Conservation (phyloP, 108 stramenopile genomes). For the Pseudonitzschia pungens region DNA sequence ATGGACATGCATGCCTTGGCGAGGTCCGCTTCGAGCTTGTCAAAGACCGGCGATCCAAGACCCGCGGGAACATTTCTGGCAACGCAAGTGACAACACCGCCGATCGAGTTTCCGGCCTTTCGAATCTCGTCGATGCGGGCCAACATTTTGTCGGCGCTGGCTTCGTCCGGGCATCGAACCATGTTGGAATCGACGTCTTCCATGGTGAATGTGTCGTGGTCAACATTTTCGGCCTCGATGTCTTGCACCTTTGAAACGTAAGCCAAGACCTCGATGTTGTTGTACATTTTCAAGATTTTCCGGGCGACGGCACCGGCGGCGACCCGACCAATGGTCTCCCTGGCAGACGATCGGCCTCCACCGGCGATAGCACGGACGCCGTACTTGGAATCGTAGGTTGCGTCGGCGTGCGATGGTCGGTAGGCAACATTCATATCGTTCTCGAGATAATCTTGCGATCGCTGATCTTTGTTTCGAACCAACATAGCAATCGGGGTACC, state of each 20-base stretch:
- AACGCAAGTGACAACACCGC: conserved; percentile 96
- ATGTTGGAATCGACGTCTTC: conserved; percentile 96
- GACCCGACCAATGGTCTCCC: conserved; percentile 99
- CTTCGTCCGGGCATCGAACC: conserved; percentile 91
- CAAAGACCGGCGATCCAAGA: conserved; percentile 95
- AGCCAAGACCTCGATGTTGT: conserved; percentile 88
- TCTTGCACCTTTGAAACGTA: conserved; percentile 93
- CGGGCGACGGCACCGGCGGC: conserved; percentile 97
- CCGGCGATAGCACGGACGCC: conserved; percentile 97
- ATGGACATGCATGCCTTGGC: conserved; percentile 99
- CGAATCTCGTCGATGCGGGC: conserved; percentile 93
- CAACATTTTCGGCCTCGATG: conserved; percentile 75
- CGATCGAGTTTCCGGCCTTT: conserved; percentile 92
- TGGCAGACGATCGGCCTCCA: conserved; percentile 92
- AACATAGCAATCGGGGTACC: conserved; percentile 98
- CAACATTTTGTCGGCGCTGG: conserved; percentile 86
- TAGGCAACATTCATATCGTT: conserved; percentile 96
- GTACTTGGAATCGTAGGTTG: conserved; percentile 98
- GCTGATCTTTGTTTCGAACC: conserved; percentile 94
- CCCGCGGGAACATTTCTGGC: conserved; percentile 94
- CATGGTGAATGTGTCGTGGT: conserved; percentile 90
- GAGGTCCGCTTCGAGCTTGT: conserved; percentile 98
- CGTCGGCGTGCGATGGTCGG: conserved; percentile 97
- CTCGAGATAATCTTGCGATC: conserved; percentile 90
- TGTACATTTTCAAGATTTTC: conserved; percentile 89